These are phyloP conservation scores for Leucoagaricus sp. DNA, from an alignment of 1,284 basidiomycete species.

Conservation along the genomic window DNA sequence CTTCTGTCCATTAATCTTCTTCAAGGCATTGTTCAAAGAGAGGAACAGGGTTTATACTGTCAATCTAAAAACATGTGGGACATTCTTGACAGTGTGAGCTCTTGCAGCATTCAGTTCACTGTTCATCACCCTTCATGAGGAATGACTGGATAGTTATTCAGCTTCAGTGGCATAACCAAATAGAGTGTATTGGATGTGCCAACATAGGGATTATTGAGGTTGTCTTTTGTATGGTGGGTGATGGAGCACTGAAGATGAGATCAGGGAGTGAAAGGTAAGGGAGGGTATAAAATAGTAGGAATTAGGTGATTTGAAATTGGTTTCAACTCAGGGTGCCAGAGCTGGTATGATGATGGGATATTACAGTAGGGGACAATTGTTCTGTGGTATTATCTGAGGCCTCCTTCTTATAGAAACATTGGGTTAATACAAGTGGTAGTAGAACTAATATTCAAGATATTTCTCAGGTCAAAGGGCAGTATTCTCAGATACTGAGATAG, in stretches of 20 bases:
- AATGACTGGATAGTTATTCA: conserved; percentile 23
- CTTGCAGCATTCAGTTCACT: conserved; percentile 21
- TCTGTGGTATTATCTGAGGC: neutral
- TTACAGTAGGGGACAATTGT: neutral
- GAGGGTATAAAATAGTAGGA: neutral
- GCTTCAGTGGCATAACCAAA: conserved; percentile 22
- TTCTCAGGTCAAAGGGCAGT: no score
- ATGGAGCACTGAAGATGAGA: neutral
- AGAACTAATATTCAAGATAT: no score
- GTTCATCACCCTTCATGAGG: conserved; percentile 12
- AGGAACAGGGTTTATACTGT: neutral
- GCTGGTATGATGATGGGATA: no score
- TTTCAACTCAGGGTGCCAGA: neutral
- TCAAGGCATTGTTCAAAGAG: neutral
- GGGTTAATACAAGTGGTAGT: neutral
- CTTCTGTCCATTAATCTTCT: conserved; percentile 8
- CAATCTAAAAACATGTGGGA: conserved; percentile 24
- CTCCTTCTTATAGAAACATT: neutral
- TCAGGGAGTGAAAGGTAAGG: neutral
- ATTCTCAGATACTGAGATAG: no score
- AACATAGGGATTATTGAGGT: conserved; percentile 21
- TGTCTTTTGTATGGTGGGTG: neutral
- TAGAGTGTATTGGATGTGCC: conserved; percentile 20
- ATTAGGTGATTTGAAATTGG: neutral
- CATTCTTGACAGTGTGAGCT: conserved; percentile 20